Base-by-base conservation (phyloP, 805 yeast genomes). In the Kazachstania bromeliacearum region DNA sequence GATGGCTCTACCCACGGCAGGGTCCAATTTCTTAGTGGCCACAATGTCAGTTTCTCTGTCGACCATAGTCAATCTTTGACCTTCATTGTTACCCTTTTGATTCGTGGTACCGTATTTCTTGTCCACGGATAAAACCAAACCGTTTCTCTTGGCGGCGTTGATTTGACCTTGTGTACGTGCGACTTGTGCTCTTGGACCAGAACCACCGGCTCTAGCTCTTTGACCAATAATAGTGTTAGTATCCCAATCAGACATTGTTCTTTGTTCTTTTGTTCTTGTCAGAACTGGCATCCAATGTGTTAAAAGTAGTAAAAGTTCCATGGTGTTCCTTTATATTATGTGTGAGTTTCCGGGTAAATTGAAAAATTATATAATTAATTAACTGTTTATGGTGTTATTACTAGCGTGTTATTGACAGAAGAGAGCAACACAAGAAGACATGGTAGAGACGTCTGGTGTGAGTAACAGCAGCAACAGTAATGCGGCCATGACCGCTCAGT, bases 1-100 rank as follows among this genome's bases (percentile, higher is more conserved):
- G 48, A 92, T 87, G 37, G 89, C 81, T 59, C 80, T 83, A 47
- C 97, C 98, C 21, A 92, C 97, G 40, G 67, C 64, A 10, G 73
- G 67, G 38, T 85, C 95, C 36, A 92, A 64, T 65, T 88, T 92
- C 65, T 88, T 81, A 40, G 94, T 94, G 14, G 92, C 82, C 37
- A 85, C 94, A 45, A 89, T 87, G 51, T 88, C 96, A 53, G 87
- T 94, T 34, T 85, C 79, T 60, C 95, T 79, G 62, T 92, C 98
- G 50, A 92, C 73, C 68, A 77, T 89, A 45, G 98, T 80, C 57
- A 92, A 69, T 61, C 95, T 75, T 69, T 92, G 98, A 34, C 97
- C 98, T 57, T 89, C 97, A 21, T 85, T 79, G 48, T 82, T 79
- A 38, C 76, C 67, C 63, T 81, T 84, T 35, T 61, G 45, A 55